phyloP scores from a whole-genome alignment of 257 asterid genomes.

The Solanum virginianum region DNA sequence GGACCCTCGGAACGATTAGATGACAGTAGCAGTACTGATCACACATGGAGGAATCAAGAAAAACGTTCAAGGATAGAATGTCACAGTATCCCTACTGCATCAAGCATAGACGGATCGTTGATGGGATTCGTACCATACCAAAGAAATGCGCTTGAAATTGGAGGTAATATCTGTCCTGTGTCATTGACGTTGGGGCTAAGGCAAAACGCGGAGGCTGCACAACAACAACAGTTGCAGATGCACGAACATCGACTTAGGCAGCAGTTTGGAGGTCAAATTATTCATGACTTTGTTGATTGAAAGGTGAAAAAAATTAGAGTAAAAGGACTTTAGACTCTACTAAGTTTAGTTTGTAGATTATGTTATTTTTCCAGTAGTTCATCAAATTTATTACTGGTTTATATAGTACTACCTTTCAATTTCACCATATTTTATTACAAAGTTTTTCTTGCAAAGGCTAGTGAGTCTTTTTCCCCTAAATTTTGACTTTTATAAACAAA shows the following conservation, averaged over 20 bases:
- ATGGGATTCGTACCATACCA: conserved; percentile 38
- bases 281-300: conserved; percentile 25
- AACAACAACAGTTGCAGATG: conserved; percentile 11
- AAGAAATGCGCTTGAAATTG: conserved; percentile 25
- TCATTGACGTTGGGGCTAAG: conserved; percentile 61
- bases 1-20: conserved; percentile 6
- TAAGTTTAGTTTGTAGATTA: not conserved
- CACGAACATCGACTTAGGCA: conserved; percentile 18
- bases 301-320: not conserved
- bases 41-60: conserved; percentile 45
- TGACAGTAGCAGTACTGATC: not conserved
- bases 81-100: conserved; percentile 6
- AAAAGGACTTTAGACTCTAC: not conserved
- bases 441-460: not conserved
- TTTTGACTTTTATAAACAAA: not conserved
- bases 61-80: conserved; percentile 39
- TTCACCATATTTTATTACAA: not conserved
- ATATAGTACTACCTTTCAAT: not conserved
- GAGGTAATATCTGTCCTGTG: conserved; percentile 49
- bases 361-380: not conserved
- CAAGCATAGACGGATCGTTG: conserved; percentile 25
- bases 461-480: not conserved
- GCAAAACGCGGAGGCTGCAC: conserved; percentile 41
- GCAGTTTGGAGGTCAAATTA: conserved; percentile 17
- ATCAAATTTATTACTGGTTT: not conserved